These are phyloP conservation scores for Sclerotinia sclerotiorum DNA, from an alignment of 2,329 filamentous ascomycete species.

Conservation along the genomic window DNA sequence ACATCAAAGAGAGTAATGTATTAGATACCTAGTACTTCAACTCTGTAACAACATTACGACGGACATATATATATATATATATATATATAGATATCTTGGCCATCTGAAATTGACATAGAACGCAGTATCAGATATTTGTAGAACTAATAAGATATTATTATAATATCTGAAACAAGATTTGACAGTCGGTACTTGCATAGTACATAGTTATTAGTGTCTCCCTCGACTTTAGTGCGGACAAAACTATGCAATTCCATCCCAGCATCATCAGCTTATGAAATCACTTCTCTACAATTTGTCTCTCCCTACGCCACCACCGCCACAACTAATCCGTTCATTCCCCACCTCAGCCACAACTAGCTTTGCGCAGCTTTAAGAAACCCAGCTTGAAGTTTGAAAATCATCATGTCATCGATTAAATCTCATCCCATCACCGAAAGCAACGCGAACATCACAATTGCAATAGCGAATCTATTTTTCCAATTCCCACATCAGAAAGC, in stretches of 20 bases:
- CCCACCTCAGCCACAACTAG: slow-evolving; percentile 1
- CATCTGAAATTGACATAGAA: slow-evolving; percentile 6
- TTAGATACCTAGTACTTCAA: neutral
- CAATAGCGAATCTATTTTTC: neutral
- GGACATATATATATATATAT: neutral
- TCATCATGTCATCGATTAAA: slow-evolving; percentile 20
- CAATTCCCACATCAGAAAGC: neutral
- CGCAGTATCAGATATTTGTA: neutral
- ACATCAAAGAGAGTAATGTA: neutral
- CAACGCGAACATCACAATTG: slow-evolving; percentile 8
- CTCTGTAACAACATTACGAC: slow-evolving; percentile 6
- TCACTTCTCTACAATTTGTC: slow-evolving; percentile 11
- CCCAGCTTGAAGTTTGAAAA: neutral
- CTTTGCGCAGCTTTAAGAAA: slow-evolving; percentile 1
- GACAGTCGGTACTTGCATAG: neutral
- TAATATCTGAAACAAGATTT: neutral
- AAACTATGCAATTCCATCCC: neutral
- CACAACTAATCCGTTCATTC: neutral
- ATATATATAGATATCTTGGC: slow-evolving; percentile 3
- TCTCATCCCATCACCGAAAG: slow-evolving; percentile 4
- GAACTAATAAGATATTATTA: neutral
- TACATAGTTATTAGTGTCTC: too few relatives aligned
- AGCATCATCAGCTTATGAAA: slow-evolving; percentile 3
- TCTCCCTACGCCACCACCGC: slow-evolving; percentile 16
- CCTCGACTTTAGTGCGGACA: too few relatives aligned